Evolutionary conservation across 2,329 filamentous ascomycete genomes (phyloP).

Genomic region (Scytalidium sp.): DNA sequence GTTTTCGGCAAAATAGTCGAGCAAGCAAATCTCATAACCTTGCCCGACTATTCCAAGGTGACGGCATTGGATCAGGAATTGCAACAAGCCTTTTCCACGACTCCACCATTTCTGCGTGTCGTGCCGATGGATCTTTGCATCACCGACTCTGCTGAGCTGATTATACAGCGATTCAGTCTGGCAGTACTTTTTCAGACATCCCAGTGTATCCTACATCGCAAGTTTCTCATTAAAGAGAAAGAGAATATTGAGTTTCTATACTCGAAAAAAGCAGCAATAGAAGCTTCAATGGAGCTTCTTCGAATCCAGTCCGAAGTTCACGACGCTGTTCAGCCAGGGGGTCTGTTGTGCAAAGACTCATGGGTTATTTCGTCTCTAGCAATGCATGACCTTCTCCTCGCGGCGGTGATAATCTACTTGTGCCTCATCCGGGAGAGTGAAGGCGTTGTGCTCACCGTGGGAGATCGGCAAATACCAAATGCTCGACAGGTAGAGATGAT

Average conservation of each 20-base stretch:
- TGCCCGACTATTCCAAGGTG: slow-evolving; percentile 46
- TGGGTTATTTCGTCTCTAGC: slow-evolving; percentile 56
- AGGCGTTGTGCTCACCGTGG: too few relatives aligned
- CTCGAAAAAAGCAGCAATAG: slow-evolving; percentile 48
- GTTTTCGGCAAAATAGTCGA: slow-evolving; percentile 47
- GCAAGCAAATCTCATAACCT: slow-evolving; percentile 43
- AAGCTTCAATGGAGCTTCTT: slow-evolving; percentile 44
- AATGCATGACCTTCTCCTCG: slow-evolving; percentile 59
- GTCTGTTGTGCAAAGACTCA: slow-evolving; percentile 45
- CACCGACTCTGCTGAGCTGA: slow-evolving; percentile 39
- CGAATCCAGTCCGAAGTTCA: slow-evolving; percentile 44
- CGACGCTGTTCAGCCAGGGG: slow-evolving; percentile 48
- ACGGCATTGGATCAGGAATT: slow-evolving; percentile 44
- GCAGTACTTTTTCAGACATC: slow-evolving; percentile 49
- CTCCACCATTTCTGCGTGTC: slow-evolving; percentile 47
- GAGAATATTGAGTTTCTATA: slow-evolving; percentile 45
- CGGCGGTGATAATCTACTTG: slow-evolving; percentile 54
- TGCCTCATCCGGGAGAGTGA: too few relatives aligned
- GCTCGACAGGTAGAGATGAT: slow-evolving; percentile 5
- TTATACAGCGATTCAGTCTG: slow-evolving; percentile 51
- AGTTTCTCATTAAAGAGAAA: slow-evolving; percentile 42
- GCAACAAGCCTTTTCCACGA: slow-evolving; percentile 37
- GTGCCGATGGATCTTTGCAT: slow-evolving; percentile 44
- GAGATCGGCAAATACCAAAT: too few relatives aligned
- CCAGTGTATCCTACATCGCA: slow-evolving; percentile 50